Conservation (phyloP, 108 stramenopile genomes). For the Fragilariopsis cylindrus region DNA sequence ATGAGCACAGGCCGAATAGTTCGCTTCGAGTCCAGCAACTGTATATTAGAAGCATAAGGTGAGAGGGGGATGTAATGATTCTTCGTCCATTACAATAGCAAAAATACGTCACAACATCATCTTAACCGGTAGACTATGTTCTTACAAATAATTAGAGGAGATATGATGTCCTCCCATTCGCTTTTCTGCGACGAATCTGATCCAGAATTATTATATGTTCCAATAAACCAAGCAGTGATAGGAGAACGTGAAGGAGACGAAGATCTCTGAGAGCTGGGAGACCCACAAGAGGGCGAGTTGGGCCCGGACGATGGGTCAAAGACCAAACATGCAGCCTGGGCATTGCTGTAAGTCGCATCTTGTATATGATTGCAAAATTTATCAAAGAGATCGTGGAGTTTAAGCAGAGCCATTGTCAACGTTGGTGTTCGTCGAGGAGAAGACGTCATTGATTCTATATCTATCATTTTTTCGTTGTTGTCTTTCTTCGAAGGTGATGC, state of each 20-base stretch:
- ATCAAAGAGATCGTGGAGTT: conserved; percentile 10
- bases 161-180: conserved; percentile 11
- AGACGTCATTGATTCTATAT: background rate
- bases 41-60: too few species aligned
- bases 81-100: too few species aligned
- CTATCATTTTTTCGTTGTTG: background rate
- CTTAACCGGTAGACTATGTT: too few species aligned
- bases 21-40: conserved; percentile 12
- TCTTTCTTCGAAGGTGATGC: conserved; percentile 4
- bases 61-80: too few species aligned
- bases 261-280: background rate
- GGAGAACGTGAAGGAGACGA: conserved; percentile 16
- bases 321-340: conserved; percentile 1
- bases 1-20: conserved; percentile 6
- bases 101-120: too few species aligned
- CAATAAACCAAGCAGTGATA: conserved; percentile 11
- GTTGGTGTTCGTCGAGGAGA: conserved; percentile 8
- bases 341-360: conserved; percentile 12
- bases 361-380: background rate
- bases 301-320: background rate
- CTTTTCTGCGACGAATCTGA: conserved; percentile 1
- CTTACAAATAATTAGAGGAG: conserved; percentile 6
- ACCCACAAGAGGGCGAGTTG: background rate
- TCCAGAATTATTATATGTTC: background rate
- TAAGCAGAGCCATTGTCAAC: conserved; percentile 10